These are phyloP conservation scores for Mycosphaerella sp. DNA, from an alignment of 2,329 filamentous ascomycete species.

Conservation along the genomic window DNA sequence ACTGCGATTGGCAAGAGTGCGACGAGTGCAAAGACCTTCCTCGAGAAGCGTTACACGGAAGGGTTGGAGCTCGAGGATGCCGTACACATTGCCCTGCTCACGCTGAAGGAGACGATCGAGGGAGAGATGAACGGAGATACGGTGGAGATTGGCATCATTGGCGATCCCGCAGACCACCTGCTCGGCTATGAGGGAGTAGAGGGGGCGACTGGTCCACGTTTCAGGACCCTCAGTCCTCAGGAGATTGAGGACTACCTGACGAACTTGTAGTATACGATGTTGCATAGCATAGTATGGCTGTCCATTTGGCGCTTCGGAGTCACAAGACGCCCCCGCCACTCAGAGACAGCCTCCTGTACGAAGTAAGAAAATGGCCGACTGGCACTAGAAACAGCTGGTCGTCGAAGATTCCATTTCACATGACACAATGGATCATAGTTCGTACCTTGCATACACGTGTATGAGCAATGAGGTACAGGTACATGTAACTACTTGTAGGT, in stretches of 20 bases:
- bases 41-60: conserved; percentile 98
- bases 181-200: conserved; percentile 87
- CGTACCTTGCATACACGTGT: too few relatives aligned
- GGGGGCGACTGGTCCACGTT: conserved; percentile 74
- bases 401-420: not conserved
- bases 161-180: conserved; percentile 85
- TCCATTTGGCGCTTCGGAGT: too few relatives aligned
- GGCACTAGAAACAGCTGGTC: not conserved
- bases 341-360: conserved; percentile 9
- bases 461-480: too few relatives aligned
- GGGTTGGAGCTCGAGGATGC: conserved; percentile 95
- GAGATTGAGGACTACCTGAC: conserved; percentile 99
- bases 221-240: conserved; percentile 91
- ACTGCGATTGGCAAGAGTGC: conserved; percentile 98
- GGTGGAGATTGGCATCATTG: conserved; percentile 97
- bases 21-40: conserved; percentile 95
- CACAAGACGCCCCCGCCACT: not conserved
- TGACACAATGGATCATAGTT: not conserved
- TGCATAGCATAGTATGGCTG: conserved; percentile 6
- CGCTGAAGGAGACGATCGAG: conserved; percentile 98
- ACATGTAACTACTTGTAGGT: too few relatives aligned
- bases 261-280: conserved; percentile 64
- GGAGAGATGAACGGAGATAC: conserved; percentile 98
- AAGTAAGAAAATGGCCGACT: conserved; percentile 8
- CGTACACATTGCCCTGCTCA: conserved; percentile 94